These are phyloP conservation scores for Meira nashicola DNA, from an alignment of 1,284 basidiomycete genomes.

Conservation along the genomic window DNA sequence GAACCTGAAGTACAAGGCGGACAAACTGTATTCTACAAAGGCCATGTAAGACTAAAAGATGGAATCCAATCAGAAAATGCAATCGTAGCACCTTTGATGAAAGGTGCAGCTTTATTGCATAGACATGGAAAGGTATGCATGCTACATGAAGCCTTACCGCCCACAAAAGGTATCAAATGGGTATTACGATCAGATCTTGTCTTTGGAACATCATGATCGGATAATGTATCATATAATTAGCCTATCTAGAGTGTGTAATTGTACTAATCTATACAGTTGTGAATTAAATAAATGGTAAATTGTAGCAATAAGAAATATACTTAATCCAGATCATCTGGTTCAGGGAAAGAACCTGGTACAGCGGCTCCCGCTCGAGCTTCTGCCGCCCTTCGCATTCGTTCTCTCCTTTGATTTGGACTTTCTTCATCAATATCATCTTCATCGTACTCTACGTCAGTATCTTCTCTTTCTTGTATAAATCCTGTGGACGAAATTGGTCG, in stretches of 20 bases:
- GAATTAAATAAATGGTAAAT: background rate
- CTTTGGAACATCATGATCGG: conserved; percentile 7
- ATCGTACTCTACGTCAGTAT: conserved; percentile 7
- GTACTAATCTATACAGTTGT: background rate
- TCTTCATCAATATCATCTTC: conserved; percentile 10
- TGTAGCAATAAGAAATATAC: background rate
- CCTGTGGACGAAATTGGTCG: background rate
- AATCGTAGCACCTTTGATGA: conserved; percentile 62
- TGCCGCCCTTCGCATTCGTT: conserved; percentile 11
- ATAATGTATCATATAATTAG: too few species aligned
- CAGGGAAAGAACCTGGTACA: background rate
- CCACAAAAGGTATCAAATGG: conserved; percentile 12
- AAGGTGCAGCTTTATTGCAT: conserved; percentile 57
- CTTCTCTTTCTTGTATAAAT: too few species aligned
- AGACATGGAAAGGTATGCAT: conserved; percentile 16
- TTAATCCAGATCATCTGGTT: conserved; percentile 4
- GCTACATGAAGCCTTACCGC: conserved; percentile 15
- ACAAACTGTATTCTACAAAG: conserved; percentile 70
- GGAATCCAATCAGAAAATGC: conserved; percentile 51
- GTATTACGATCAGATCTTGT: conserved; percentile 12
- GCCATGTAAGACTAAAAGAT: conserved; percentile 49
- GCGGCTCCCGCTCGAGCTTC: conserved; percentile 6
- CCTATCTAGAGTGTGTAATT: background rate
- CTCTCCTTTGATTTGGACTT: conserved; percentile 4
- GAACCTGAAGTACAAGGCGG: conserved; percentile 69